phyloP scores from a whole-genome alignment of 805 yeast species.

The Lipomyces orientalis region DNA sequence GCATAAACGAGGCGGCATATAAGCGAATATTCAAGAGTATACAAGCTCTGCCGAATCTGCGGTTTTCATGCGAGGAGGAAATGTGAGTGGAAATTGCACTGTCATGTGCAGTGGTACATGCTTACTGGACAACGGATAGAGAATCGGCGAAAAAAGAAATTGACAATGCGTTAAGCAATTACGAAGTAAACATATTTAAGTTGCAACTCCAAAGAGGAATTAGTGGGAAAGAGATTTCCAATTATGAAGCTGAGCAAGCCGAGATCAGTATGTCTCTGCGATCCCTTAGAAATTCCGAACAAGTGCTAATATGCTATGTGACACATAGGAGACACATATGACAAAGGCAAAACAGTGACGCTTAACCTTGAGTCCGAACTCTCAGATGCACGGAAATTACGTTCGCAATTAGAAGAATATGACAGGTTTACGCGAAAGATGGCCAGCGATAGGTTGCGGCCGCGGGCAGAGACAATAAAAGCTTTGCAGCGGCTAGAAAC shows the following conservation, averaged over 20 bases:
- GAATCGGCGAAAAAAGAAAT: constrained; percentile 13
- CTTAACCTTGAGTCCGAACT: constrained; percentile 24
- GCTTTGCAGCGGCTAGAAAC: constrained; percentile 35
- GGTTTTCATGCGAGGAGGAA: constrained; percentile 8
- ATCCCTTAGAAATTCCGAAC: neutral
- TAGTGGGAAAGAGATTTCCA: constrained; percentile 34
- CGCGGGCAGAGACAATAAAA: constrained; percentile 37
- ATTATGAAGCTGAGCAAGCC: constrained; percentile 35
- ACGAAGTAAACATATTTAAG: constrained; percentile 12
- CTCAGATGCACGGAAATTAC: constrained; percentile 32
- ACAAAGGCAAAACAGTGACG: constrained; percentile 5
- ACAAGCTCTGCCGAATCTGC: constrained; percentile 21
- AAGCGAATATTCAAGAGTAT: constrained; percentile 18
- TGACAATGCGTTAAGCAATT: constrained; percentile 8
- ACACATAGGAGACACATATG: constrained; percentile 10
- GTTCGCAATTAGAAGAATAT: constrained; percentile 40
- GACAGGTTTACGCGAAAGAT: constrained; percentile 30
- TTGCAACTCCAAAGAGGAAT: constrained; percentile 38
- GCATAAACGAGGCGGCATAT: constrained; percentile 20
- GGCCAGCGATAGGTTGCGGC: constrained; percentile 12
- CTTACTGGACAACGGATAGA: constrained; percentile 3
- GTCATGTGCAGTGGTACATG: neutral
- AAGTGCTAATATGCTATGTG: neutral
- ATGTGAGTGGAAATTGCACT: constrained; percentile 12
- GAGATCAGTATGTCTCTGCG: constrained; percentile 20